Percentiles rank a stretch among this genome's conserved stretches.
phyloP scores from a whole-genome alignment of 805 yeast genomes.

The Saccharomycopsis fibuligera region DNA sequence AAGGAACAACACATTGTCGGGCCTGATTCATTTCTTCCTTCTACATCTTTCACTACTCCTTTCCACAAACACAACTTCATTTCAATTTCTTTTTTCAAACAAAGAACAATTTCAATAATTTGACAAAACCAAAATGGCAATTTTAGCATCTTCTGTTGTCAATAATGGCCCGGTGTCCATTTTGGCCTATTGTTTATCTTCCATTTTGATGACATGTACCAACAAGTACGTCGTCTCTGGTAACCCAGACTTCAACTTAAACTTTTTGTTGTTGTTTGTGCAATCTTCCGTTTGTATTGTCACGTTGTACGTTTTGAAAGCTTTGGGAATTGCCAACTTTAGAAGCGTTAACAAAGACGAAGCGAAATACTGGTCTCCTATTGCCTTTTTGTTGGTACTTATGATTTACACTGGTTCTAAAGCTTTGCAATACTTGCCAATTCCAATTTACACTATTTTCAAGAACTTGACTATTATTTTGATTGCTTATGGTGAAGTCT shows the following conservation, averaged over 20 bases:
- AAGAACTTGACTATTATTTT: constrained; percentile 94
- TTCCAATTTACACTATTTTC: constrained; percentile 97
- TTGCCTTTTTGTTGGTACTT: constrained; percentile 77
- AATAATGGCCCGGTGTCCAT: constrained; percentile 59
- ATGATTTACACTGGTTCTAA: constrained; percentile 97
- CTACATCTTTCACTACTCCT: no score
- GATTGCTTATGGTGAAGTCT: constrained; percentile 96
- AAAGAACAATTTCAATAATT: no score
- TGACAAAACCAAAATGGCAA: constrained; percentile 21
- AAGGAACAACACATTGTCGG: no score
- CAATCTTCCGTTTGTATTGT: constrained; percentile 81
- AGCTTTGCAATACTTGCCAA: constrained; percentile 84
- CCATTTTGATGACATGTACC: constrained; percentile 95
- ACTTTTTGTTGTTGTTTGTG: constrained; percentile 81
- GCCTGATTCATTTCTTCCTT: no score
- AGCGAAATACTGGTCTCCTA: constrained; percentile 94
- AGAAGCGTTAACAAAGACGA: constrained; percentile 81
- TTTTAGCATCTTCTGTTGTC: constrained; percentile 27
- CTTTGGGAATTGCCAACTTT: constrained; percentile 72
- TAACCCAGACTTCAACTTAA: constrained; percentile 64
- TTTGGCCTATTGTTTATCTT: constrained; percentile 81
- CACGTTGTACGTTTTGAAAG: constrained; percentile 67
- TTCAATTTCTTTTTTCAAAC: no score
- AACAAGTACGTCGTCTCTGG: constrained; percentile 90
- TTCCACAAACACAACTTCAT: no score